Percentiles rank a stretch among this genome's conserved stretches.
These are phyloP conservation scores for Paecilomyces niveus DNA, from an alignment of 2,329 filamentous ascomycete genomes.

Conservation along the genomic window DNA sequence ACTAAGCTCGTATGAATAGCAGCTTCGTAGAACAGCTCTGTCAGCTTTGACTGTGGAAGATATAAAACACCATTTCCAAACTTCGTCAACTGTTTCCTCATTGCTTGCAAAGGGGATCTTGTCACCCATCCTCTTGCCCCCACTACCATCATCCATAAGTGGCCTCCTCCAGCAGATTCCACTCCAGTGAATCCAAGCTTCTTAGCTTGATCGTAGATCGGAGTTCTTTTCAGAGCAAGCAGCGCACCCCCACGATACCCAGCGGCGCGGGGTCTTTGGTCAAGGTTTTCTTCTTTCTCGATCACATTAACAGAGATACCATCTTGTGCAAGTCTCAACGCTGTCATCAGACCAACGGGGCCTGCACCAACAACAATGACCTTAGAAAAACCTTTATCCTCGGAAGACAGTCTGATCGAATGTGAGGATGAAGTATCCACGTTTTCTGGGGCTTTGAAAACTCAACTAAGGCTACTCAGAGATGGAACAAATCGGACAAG, in stretches of 20 bases:
- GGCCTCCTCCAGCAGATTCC: not conserved
- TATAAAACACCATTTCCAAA: not conserved
- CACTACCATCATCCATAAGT: not conserved
- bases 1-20: not conserved
- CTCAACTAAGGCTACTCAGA: too few species aligned
- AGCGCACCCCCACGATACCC: not conserved
- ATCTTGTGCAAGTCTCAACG: not conserved
- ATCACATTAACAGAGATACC: not conserved
- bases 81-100: not conserved
- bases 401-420: not conserved
- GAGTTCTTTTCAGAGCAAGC: not conserved
- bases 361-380: not conserved
- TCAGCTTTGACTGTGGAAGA: not conserved
- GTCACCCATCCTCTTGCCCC: not conserved
- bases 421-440: not conserved
- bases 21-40: not conserved
- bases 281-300: not conserved
- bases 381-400: not conserved
- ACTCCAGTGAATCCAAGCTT: not conserved
- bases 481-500: too few species aligned
- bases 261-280: not conserved
- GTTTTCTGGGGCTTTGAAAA: not conserved
- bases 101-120: not conserved
- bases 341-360: not conserved
- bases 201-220: not conserved